Conservation (phyloP, 1,139 yeast species). For the Yamadazyma atmosphaerica region DNA sequence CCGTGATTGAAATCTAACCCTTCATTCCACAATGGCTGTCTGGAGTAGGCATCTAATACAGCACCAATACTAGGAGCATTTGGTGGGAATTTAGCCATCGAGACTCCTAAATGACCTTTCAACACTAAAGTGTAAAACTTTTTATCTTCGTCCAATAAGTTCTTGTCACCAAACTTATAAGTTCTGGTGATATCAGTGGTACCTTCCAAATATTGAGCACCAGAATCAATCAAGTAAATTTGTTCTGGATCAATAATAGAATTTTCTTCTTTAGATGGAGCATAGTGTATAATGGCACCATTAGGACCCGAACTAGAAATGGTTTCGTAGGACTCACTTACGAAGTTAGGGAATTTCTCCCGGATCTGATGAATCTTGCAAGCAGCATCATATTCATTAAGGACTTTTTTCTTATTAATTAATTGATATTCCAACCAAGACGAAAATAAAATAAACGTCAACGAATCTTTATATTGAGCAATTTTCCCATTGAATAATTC, state of each 20-base stretch:
- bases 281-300: conserved; percentile 56
- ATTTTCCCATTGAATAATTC: conserved; percentile 40
- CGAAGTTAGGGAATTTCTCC: conserved; percentile 43
- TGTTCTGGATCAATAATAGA: conserved; percentile 42
- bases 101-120: conserved; percentile 56
- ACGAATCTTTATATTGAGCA: conserved; percentile 47
- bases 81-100: conserved; percentile 51
- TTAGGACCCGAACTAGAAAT: conserved; percentile 57
- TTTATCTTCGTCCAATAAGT: conserved; percentile 25
- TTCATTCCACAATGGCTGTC: conserved; percentile 53
- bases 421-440: conserved; percentile 45
- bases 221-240: conserved; percentile 52
- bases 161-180: conserved; percentile 37
- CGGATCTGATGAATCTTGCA: conserved; percentile 44
- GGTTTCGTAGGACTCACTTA: conserved; percentile 54
- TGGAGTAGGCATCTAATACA: conserved; percentile 49
- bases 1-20: conserved; percentile 59
- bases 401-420: conserved; percentile 20
- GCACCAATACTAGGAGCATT: conserved; percentile 40
- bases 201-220: conserved; percentile 58
- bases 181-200: conserved; percentile 63
- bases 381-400: conserved; percentile 46
- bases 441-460: conserved; percentile 39
- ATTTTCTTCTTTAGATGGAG: conserved; percentile 45
- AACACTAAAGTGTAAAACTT: conserved; percentile 53